These are phyloP conservation scores for Apiospora arundinis DNA, from an alignment of 2,329 filamentous ascomycete genomes.

Conservation along the genomic window DNA sequence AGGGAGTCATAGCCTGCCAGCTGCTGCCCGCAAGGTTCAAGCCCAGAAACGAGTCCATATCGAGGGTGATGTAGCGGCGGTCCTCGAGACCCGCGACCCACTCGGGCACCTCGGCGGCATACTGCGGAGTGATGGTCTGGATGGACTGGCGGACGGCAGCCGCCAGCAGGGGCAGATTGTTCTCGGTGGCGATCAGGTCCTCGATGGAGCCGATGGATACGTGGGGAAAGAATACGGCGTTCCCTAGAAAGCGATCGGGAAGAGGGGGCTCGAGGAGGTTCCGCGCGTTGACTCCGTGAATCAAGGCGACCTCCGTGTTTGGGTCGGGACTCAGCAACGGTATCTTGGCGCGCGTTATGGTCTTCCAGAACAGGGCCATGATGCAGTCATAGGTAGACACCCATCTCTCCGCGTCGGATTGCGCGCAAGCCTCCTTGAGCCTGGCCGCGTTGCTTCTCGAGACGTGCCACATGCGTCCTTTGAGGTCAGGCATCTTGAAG, in stretches of 20 bases:
- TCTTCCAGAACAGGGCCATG: slow-evolving; percentile 34
- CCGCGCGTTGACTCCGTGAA: slow-evolving; percentile 36
- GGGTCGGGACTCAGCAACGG: slow-evolving; percentile 28
- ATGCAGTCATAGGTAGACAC: slow-evolving; percentile 38
- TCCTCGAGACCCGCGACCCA: slow-evolving; percentile 35
- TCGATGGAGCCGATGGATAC: slow-evolving; percentile 27
- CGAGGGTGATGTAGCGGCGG: slow-evolving; percentile 33
- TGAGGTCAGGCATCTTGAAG: slow-evolving; percentile 35
- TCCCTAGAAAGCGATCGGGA: slow-evolving; percentile 33
- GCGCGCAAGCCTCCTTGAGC: slow-evolving; percentile 29
- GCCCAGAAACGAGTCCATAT: slow-evolving; percentile 34
- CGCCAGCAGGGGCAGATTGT: slow-evolving; percentile 31
- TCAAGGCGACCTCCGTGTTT: slow-evolving; percentile 25
- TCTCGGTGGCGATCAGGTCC: slow-evolving; percentile 20
- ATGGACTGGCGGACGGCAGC: slow-evolving; percentile 33
- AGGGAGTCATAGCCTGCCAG: slow-evolving; percentile 36
- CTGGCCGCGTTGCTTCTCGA: slow-evolving; percentile 28
- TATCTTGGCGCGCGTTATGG: slow-evolving; percentile 31
- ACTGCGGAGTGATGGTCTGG: slow-evolving; percentile 29
- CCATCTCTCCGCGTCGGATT: slow-evolving; percentile 22
- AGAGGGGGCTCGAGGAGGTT: slow-evolving; percentile 32
- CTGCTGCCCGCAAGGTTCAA: slow-evolving; percentile 35
- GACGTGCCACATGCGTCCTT: slow-evolving; percentile 33
- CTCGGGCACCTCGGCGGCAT: slow-evolving; percentile 31
- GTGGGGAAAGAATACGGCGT: slow-evolving; percentile 30